phyloP scores from a whole-genome alignment of 2,329 filamentous ascomycete genomes.

The Boeremia lycopersici region DNA sequence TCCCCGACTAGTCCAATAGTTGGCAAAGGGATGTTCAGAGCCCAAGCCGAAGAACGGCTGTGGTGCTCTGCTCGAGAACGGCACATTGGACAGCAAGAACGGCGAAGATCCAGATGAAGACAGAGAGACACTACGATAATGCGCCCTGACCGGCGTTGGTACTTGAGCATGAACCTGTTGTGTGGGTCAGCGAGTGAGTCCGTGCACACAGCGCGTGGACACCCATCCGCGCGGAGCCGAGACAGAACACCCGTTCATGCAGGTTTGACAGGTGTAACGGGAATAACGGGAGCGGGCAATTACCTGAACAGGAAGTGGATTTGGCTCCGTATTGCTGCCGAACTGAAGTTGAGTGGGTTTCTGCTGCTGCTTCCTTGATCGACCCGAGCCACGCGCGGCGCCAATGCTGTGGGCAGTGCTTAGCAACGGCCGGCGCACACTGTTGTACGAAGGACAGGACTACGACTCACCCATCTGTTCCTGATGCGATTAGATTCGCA shows the following conservation, averaged over 20 bases:
- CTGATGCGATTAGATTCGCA: constrained; percentile 68
- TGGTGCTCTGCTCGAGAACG: constrained; percentile 71
- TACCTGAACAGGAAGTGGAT: constrained; percentile 38
- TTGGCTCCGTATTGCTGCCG: constrained; percentile 31
- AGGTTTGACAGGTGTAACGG: constrained; percentile 17
- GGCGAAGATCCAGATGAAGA: constrained; percentile 54
- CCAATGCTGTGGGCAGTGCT: constrained; percentile 33
- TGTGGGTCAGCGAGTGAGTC: constrained; percentile 22
- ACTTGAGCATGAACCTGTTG: constrained; percentile 28
- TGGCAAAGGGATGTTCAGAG: constrained; percentile 78
- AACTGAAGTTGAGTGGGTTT: constrained; percentile 32
- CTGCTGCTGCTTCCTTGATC: constrained; percentile 36
- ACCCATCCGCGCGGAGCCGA: constrained; percentile 6
- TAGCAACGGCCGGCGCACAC: constrained; percentile 24
- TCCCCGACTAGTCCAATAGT: constrained; percentile 83
- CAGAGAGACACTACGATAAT: constrained; percentile 42
- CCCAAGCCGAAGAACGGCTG: constrained; percentile 83
- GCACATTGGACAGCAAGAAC: constrained; percentile 71
- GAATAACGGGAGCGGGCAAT: constrained; percentile 22
- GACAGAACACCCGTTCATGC: constrained; percentile 21
- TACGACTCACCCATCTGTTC: constrained; percentile 62
- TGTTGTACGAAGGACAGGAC: background rate
- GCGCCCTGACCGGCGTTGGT: constrained; percentile 34
- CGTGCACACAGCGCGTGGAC: constrained; percentile 5
- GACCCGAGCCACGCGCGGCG: constrained; percentile 32